These are phyloP conservation scores for Cladophialophora psammophila DNA, from an alignment of 2,329 filamentous ascomycete genomes.

Conservation along the genomic window DNA sequence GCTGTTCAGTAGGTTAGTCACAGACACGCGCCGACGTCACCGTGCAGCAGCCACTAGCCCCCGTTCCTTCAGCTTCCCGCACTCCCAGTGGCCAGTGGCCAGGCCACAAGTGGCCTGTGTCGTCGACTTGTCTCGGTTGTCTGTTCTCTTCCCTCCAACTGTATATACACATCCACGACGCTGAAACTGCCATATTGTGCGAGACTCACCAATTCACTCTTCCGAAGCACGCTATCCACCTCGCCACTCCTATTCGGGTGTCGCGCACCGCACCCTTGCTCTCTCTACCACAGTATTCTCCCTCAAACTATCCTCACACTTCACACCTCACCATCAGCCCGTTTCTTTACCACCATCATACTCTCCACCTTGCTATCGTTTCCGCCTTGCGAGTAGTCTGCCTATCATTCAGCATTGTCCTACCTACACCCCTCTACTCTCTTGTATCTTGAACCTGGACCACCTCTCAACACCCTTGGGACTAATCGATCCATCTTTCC, in stretches of 20 bases:
- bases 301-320: not conserved
- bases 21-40: conserved; percentile 3
- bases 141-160: conserved; percentile 4
- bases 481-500: not conserved
- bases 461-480: not conserved
- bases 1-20: not conserved
- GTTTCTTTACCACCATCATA: not conserved
- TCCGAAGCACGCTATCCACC: not conserved
- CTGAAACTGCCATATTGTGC: not conserved
- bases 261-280: not conserved
- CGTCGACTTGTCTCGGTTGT: conserved; percentile 14
- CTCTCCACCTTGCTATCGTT: not conserved
- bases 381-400: not conserved
- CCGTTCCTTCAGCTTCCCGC: not conserved
- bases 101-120: conserved; percentile 1
- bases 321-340: not conserved
- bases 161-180: not conserved
- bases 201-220: not conserved
- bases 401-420: not conserved
- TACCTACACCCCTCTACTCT: not conserved
- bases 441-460: not conserved
- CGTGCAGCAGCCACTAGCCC: not conserved
- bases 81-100: conserved; percentile 5
- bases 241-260: not conserved
- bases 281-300: not conserved